phyloP scores from a whole-genome alignment of 805 yeast genomes.

The Danielozyma ontarioensis region DNA sequence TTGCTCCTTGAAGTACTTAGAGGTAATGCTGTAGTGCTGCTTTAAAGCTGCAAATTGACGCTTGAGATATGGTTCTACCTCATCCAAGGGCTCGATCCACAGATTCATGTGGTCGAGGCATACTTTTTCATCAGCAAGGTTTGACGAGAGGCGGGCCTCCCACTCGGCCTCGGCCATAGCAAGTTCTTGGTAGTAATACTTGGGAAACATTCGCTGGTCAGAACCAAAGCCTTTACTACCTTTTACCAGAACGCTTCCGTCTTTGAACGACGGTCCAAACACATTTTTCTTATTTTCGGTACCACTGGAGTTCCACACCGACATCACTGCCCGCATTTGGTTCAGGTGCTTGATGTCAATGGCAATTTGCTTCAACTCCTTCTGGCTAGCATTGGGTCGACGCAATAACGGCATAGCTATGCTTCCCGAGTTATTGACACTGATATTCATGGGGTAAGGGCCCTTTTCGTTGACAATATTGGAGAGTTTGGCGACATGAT shows the following conservation, averaged over 20 bases:
- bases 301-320: slow-evolving; percentile 19
- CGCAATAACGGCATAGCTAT: slow-evolving; percentile 22
- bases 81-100: slow-evolving; percentile 8
- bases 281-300: too few species aligned
- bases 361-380: slow-evolving; percentile 40
- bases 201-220: slow-evolving; percentile 25
- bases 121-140: neutral
- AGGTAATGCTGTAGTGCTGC: slow-evolving; percentile 9
- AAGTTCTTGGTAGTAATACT: slow-evolving; percentile 18
- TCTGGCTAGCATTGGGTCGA: slow-evolving; percentile 16
- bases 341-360: slow-evolving; percentile 30
- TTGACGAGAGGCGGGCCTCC: slow-evolving; percentile 16
- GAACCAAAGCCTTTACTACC: slow-evolving; percentile 23
- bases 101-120: slow-evolving; percentile 1
- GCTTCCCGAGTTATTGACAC: slow-evolving; percentile 27
- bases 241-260: slow-evolving; percentile 26
- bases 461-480: slow-evolving; percentile 27
- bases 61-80: slow-evolving; percentile 5
- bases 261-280: slow-evolving; percentile 10
- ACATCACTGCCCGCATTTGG: slow-evolving; percentile 15
- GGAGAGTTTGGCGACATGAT: slow-evolving; percentile 14
- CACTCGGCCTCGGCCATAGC: slow-evolving; percentile 29
- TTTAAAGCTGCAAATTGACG: slow-evolving; percentile 7
- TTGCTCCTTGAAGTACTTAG: slow-evolving; percentile 8
- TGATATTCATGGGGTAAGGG: slow-evolving; percentile 28